Percentiles rank a stretch among this genome's conserved stretches.
Conservation (phyloP, 148 eudicot species). For the Vaccinium corymbosum region DNA sequence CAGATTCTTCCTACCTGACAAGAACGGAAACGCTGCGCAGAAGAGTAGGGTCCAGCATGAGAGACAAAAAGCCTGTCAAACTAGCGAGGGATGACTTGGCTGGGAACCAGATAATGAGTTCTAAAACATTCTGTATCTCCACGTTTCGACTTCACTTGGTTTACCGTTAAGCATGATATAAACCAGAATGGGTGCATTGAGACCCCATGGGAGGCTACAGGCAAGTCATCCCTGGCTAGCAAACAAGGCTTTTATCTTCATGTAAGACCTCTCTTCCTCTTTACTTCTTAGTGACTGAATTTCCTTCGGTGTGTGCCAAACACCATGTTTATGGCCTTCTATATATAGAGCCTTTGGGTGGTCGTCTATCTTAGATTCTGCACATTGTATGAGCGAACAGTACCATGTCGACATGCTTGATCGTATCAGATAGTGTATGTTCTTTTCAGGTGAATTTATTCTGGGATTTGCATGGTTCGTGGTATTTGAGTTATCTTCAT, state of each 20-base stretch:
- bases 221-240: conserved; percentile 22
- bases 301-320: not conserved
- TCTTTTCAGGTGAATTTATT: not conserved
- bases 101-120: not conserved
- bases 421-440: not conserved
- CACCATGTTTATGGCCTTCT: not conserved
- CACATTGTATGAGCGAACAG: not conserved
- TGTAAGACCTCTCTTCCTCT: conserved; percentile 14
- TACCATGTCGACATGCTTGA: not conserved
- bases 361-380: not conserved
- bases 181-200: not conserved
- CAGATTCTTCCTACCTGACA: not conserved
- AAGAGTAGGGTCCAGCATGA: conserved; percentile 23
- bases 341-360: not conserved
- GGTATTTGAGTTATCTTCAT: not conserved
- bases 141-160: not conserved
- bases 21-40: not conserved
- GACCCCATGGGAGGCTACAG: conserved; percentile 14
- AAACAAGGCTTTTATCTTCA: conserved; percentile 12
- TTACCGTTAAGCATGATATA: not conserved
- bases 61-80: conserved; percentile 18
- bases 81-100: conserved; percentile 18
- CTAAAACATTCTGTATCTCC: not conserved
- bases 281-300: not conserved
- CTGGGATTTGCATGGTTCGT: conserved; percentile 11